Percentiles rank a stretch among this genome's conserved stretches.
Conservation (phyloP, 768 basidiomycete genomes). For the Pisolithus microcarpus region DNA sequence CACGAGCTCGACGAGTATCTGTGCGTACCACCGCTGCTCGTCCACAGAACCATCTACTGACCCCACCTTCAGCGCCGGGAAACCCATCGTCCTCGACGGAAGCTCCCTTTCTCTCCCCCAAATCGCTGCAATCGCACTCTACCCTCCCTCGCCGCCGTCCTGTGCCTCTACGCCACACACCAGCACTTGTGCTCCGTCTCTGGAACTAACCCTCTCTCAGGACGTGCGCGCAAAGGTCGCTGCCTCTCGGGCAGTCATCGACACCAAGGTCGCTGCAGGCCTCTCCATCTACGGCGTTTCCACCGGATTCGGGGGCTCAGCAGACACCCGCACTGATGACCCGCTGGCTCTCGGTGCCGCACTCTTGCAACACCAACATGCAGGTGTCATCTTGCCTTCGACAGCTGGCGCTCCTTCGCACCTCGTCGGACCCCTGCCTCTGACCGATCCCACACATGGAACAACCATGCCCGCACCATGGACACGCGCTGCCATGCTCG, state of each 20-base stretch:
- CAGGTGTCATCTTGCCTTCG: conserved; percentile 60
- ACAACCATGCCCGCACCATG: conserved; percentile 80
- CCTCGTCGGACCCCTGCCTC: conserved; percentile 40
- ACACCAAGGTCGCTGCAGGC: conserved; percentile 57
- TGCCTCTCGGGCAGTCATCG: conserved; percentile 58
- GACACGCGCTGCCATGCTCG: conserved; percentile 81
- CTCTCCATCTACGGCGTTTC: conserved; percentile 80
- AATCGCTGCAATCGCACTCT: conserved; percentile 69
- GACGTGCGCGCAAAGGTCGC: conserved; percentile 44
- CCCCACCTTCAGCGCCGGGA: conserved; percentile 46
- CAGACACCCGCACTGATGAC: conserved; percentile 75
- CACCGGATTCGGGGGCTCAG: conserved; percentile 83
- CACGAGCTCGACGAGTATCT: conserved; percentile 59
- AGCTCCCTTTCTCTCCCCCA: conserved; percentile 67
- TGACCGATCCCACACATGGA: conserved; percentile 59
- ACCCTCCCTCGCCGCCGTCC: conserved; percentile 40
- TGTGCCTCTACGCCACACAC: conserved; percentile 39
- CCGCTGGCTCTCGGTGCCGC: conserved; percentile 68
- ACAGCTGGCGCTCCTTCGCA: conserved; percentile 19
- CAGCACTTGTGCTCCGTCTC: conserved; percentile 9
- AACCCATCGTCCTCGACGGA: conserved; percentile 59
- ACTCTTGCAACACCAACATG: conserved; percentile 81
- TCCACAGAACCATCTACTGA: background rate
- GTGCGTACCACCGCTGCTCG: conserved; percentile 30
- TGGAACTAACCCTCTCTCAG: conserved; percentile 15